These are phyloP conservation scores for Penicillium roqueforti DNA, from an alignment of 495 filamentous ascomycete species.

Conservation along the genomic window DNA sequence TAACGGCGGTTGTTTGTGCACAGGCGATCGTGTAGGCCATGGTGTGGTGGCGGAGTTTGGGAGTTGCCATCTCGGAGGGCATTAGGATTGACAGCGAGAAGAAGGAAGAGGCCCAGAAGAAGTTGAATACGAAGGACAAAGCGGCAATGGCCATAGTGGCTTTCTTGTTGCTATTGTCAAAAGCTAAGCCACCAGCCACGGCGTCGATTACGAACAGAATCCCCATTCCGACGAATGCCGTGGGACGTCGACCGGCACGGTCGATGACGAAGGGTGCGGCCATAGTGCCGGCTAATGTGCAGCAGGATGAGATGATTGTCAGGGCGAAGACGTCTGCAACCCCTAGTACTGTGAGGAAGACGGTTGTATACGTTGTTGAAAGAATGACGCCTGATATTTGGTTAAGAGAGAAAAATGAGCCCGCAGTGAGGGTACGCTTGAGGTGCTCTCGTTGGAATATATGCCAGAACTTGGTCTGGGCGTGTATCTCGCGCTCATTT, in stretches of 20 bases:
- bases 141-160: slow-evolving; percentile 24
- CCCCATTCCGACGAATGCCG: slow-evolving; percentile 32
- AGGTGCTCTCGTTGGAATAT: slow-evolving; percentile 35
- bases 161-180: slow-evolving; percentile 16
- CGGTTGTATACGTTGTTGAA: slow-evolving; percentile 37
- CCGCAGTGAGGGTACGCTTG: slow-evolving; percentile 32
- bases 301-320: slow-evolving; percentile 37
- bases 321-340: slow-evolving; percentile 29
- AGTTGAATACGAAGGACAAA: slow-evolving; percentile 36
- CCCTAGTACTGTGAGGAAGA: slow-evolving; percentile 34
- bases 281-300: slow-evolving; percentile 37
- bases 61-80: slow-evolving; percentile 39
- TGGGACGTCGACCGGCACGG: slow-evolving; percentile 35
- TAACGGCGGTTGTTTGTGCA: slow-evolving; percentile 34
- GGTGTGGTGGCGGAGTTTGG: slow-evolving; percentile 38
- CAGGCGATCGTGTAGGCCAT: slow-evolving; percentile 42
- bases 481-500: slow-evolving; percentile 22
- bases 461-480: slow-evolving; percentile 33
- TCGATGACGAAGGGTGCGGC: slow-evolving; percentile 36
- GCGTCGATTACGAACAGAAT: slow-evolving; percentile 28
- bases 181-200: slow-evolving; percentile 30
- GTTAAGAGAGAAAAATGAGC: slow-evolving; percentile 39
- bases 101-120: slow-evolving; percentile 39
- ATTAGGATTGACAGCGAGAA: slow-evolving; percentile 32
- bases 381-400: slow-evolving; percentile 39